A percentile compares a stretch with the other conserved stretches of the same genome.
These are phyloP conservation scores for Otatea glauca DNA, from an alignment of 176 grass and related monocot genomes.

Conservation along the genomic window DNA sequence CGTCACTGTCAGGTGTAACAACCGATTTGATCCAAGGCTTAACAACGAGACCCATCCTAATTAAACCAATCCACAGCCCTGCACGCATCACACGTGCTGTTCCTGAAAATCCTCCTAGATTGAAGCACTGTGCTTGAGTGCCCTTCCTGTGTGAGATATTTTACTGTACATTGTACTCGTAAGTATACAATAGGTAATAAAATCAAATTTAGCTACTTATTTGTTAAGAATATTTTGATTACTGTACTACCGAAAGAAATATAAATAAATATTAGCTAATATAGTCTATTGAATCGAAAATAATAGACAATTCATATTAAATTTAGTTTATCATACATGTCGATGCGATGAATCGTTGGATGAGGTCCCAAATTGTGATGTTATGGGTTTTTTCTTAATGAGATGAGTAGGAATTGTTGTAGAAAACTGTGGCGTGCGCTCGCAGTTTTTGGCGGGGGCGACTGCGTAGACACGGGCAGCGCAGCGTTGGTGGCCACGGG, in stretches of 20 bases:
- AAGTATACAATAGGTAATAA: no score
- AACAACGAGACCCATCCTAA: background rate
- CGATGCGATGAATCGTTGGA: background rate
- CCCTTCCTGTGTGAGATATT: background rate
- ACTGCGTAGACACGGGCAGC: no score
- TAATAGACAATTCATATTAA: no score
- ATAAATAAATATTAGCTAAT: no score
- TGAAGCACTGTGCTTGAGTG: background rate
- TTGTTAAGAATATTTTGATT: no score
- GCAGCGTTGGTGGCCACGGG: no score
- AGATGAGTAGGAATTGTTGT: background rate
- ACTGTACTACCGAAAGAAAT: no score
- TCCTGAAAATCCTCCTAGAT: background rate
- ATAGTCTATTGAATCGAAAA: no score
- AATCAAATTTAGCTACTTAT: no score
- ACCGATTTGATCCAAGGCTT: background rate
- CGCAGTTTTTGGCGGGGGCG: no score
- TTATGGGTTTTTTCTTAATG: background rate
- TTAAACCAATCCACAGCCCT: background rate
- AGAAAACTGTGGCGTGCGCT: background rate
- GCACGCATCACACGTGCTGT: background rate
- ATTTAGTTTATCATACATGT: no score
- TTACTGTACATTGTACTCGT: no score
- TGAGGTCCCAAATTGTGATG: background rate
- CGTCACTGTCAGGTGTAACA: constrained; percentile 12